Base-by-base conservation (phyloP, 768 basidiomycete genomes). In the Dacryopinax primogenitus region DNA sequence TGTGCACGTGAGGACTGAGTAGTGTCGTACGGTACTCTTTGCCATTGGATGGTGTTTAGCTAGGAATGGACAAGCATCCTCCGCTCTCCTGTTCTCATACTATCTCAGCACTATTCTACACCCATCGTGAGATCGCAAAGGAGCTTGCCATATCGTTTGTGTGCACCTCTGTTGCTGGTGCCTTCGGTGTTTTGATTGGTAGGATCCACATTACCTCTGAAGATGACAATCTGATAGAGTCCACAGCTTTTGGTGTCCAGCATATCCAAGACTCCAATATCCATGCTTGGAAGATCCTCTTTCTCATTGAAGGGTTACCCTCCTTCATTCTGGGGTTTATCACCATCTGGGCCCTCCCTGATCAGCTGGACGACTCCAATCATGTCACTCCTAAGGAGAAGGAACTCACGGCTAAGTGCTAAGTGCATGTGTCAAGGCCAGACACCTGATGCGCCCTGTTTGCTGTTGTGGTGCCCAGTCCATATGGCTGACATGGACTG, bases 81-180 rank as follows among this genome's bases (percentile, higher is more conserved):
- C 15, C 26, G 13, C 51, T 58, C 26, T 9, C 45, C n/a, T 47
- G 11, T 23, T 12, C n/a, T 47, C 45, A 21, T 21, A n/a, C n/a
- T n/a, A n/a, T n/a, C n/a, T n/a, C 41, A 90, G 88, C 88, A 0
- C 79, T 87, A 65, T 90, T 86, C 71, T 90, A 90, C 71, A 90
- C 88, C 0, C 86, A 83, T 70, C 68, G 77, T 3, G 88, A 90
- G 71, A 79, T 90, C 69, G 88, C 88, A 30, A 73, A 87, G 61
- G 82, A 88, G 45, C 81, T 86, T 81, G 87, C 86, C 1, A 83
- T 87, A 69, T 90, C 87, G 86, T 91, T 90, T 66, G 86, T 86
- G 7, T 91, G 90, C 71, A 88, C 89, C 3, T 88, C 89, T 1
- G 83, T 89, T 2, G 87, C 89, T 2, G 89, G 89, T 26, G 90